Evolutionary conservation across 2,329 filamentous ascomycete species (phyloP), one percentile per base, ranked within the genome.

Genomic region (Xylariaceae sp.): DNA sequence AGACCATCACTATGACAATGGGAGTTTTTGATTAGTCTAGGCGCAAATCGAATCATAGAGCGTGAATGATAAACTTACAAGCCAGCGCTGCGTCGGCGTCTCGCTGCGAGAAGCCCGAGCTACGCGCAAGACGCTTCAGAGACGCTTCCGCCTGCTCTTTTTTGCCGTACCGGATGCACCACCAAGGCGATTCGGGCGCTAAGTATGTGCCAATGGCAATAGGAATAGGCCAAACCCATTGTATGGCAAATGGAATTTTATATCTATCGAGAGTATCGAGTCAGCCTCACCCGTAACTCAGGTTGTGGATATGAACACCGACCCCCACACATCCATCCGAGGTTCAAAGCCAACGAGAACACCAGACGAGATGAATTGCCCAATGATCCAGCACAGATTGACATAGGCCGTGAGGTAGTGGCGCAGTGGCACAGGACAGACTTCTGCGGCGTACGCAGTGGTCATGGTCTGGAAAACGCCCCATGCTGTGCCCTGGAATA

Each of bases 401-500:
- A 68, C 63, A 16, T 66, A 68, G 5, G 58, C 64, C 0, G 66
- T 68, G 13, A 68, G 59, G 16, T 67, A 68, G 43, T 67, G 64
- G 6, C 66, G 55, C 29, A 68, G 53, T 15, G 64, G 65, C 11
- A 68, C 64, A 3, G 66, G 66, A 15, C 64, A 66, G 35, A 67
- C 66, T 43, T 68, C 66, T 9, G 66, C 66, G 0, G 66, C 66
- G 29, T 68, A 68, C 6, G 64, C 60, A 1, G 61, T 60, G 0
- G 66, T 67, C 61, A 68, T 67, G 13, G 64, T 67, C 54, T 68
- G 66, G 56, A 67, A 68, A 37, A 66, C 60, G 13, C 66, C 66
- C 63, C 72, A 75, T 0, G 74, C 72, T 49, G 77, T 68, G 11
- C 74, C 74, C 46, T 70, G 71, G 20, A 76, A 68, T n/a, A 76